phyloP scores from a whole-genome alignment of 2,329 filamentous ascomycete genomes.

The Ophiostoma tasmaniense region DNA sequence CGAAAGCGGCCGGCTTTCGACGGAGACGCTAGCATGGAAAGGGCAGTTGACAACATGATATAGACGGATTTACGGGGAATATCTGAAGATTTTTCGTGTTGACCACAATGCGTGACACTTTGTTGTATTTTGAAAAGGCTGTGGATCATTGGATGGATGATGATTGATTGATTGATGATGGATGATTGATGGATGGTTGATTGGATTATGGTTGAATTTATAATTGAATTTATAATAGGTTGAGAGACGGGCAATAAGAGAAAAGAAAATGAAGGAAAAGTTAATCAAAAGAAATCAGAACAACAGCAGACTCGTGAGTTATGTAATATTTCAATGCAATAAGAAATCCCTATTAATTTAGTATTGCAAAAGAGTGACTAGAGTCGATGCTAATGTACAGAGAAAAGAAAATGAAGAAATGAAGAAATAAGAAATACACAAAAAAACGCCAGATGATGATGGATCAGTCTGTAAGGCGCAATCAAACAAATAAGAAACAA shows the following conservation, averaged over 20 bases:
- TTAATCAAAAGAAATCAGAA: background rate
- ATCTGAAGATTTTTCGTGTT: constrained; percentile 1
- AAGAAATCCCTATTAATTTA: background rate
- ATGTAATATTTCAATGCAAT: background rate
- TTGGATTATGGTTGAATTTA: background rate
- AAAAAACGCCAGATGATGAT: background rate
- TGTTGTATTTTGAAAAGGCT: background rate
- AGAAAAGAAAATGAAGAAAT: background rate
- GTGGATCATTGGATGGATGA: background rate
- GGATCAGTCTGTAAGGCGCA: background rate
- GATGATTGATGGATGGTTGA: background rate
- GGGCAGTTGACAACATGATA: constrained; percentile 1
- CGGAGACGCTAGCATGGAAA: constrained; percentile 6
- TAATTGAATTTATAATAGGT: background rate
- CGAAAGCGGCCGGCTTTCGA: background rate
- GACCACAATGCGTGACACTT: background rate
- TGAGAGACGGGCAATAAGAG: no score
- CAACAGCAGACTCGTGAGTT: background rate
- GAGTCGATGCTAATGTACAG: constrained; percentile 2
- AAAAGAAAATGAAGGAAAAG: background rate
- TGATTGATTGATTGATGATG: background rate
- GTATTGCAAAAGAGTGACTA: background rate
- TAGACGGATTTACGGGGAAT: constrained; percentile 6
- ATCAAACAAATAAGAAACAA: background rate
- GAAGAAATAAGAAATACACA: background rate